Base-by-base conservation (phyloP, 331 rosid species). In the Acacia concinna region DNA sequence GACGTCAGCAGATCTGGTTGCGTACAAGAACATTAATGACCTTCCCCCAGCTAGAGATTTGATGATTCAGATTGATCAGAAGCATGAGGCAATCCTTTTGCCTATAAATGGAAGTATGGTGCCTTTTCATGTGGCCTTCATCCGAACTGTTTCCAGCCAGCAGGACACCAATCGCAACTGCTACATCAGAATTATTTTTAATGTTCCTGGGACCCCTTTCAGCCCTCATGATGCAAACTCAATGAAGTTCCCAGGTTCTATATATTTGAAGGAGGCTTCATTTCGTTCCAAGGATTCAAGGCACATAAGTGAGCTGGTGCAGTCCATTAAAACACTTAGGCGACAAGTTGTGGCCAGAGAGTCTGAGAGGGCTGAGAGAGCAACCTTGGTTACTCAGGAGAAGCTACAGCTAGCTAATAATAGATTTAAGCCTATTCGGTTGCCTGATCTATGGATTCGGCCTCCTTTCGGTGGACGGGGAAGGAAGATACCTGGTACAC, bases 51-150 rank as follows among this genome's bases (percentile, higher is more conserved):
- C 68, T 21, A 62, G 68, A 62, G 68, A 62, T 6, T 30, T 62
- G 68, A 62, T 62, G 68, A 62, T 62, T 62, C 68, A 62, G 68
- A 62, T 62, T 62, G 68, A 62, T 62, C 68, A 62, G 37, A 62
- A 62, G n/a, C 68, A 62, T 0, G 68, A 62, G n/a, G 68, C 68
- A 0, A 20, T 62, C 37, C 40, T 62, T 62, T 62, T 62, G 68
- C 68, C 68, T 62, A 62, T 62, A 30, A 62, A 62, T 30, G 68
- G 68, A 15, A 62, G 68, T 30, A 62, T 62, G 68, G 68, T 62
- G 38, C 68, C 68, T 62, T 62, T 62, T 28, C 68, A 62, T 5
- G 68, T 62, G 68, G 68, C 68, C 30, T 62, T 62, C 68, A 62
- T 62, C 14, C 68, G 68, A 30, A 62, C 68, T 62, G 68, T 62